These are phyloP conservation scores for Syzygium syzygioides DNA, from an alignment of 441 rosid species.

Conservation along the genomic window DNA sequence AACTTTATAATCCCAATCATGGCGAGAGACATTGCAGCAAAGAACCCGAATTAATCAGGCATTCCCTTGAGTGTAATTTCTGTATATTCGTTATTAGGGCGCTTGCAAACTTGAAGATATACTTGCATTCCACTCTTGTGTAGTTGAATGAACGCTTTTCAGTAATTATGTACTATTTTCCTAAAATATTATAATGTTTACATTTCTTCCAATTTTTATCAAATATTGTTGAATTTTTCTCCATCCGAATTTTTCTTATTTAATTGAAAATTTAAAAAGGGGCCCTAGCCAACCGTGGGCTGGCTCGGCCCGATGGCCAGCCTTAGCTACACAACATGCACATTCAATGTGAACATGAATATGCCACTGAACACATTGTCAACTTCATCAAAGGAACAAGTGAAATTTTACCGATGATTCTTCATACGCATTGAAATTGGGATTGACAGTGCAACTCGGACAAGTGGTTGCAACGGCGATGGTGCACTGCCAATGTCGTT, in stretches of 20 bases:
- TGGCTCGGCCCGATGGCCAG: not conserved
- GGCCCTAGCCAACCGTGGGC: not conserved
- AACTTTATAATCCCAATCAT: not conserved
- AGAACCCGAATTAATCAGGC: not conserved
- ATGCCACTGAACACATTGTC: too few relatives aligned
- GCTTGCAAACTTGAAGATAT: not conserved
- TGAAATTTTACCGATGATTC: too few relatives aligned
- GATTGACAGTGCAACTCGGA: too few relatives aligned
- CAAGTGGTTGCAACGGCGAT: too few relatives aligned
- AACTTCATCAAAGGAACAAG: too few relatives aligned
- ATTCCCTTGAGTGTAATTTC: not conserved
- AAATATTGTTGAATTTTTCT: too few relatives aligned
- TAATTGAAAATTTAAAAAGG: not conserved
- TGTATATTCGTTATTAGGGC: accelerated
- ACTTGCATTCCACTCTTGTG: too few relatives aligned
- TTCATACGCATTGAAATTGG: too few relatives aligned
- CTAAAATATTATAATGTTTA: not conserved
- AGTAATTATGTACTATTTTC: not conserved
- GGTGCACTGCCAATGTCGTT: too few relatives aligned
- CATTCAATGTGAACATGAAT: too few relatives aligned
- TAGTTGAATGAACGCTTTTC: not conserved
- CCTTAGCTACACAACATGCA: not conserved
- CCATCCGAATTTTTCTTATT: too few relatives aligned
- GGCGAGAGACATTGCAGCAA: not conserved
- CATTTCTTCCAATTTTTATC: not conserved